Evolutionary conservation across 2,329 filamentous ascomycete species (phyloP).

Genomic region (Aureobasidium namibiae): DNA sequence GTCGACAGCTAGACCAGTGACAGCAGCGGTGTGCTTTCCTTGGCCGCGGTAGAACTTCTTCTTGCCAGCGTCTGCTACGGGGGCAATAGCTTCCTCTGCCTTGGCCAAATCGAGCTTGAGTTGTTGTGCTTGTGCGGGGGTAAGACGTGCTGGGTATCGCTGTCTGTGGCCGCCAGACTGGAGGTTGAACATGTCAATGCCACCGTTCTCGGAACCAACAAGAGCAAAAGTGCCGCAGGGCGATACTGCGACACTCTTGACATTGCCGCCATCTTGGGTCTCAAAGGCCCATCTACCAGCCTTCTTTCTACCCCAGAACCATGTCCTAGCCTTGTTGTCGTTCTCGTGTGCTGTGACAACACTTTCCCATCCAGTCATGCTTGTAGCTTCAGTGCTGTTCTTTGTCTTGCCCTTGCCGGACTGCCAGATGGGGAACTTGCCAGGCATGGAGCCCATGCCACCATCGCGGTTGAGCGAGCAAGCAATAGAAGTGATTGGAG

Average conservation of each 20-base stretch:
- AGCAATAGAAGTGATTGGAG: constrained; percentile 84
- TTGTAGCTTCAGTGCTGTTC: constrained; percentile 61
- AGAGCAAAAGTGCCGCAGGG: constrained; percentile 90
- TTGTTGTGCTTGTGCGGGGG: constrained; percentile 69
- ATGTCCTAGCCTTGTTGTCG: constrained; percentile 79
- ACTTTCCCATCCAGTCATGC: constrained; percentile 91
- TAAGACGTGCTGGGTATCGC: constrained; percentile 73
- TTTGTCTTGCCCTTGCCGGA: constrained; percentile 55
- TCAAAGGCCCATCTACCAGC: constrained; percentile 90
- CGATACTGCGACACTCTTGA: constrained; percentile 77
- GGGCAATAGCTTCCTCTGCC: constrained; percentile 36
- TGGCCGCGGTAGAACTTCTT: constrained; percentile 40
- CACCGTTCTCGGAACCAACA: constrained; percentile 73
- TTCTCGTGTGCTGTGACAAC: constrained; percentile 86
- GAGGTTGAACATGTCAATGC: constrained; percentile 91
- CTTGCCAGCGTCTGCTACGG: constrained; percentile 27
- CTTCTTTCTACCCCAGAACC: constrained; percentile 95
- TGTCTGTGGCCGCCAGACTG: constrained; percentile 87
- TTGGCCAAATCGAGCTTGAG: constrained; percentile 51
- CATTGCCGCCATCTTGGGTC: constrained; percentile 74
- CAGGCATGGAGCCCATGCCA: constrained; percentile 77
- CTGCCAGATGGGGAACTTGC: constrained; percentile 74
- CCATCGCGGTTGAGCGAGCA: constrained; percentile 91
- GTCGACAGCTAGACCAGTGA: constrained; percentile 84
- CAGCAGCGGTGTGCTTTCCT: constrained; percentile 69